Conservation (phyloP, 2,329 filamentous ascomycete genomes). For the Helminthosporium solani region DNA sequence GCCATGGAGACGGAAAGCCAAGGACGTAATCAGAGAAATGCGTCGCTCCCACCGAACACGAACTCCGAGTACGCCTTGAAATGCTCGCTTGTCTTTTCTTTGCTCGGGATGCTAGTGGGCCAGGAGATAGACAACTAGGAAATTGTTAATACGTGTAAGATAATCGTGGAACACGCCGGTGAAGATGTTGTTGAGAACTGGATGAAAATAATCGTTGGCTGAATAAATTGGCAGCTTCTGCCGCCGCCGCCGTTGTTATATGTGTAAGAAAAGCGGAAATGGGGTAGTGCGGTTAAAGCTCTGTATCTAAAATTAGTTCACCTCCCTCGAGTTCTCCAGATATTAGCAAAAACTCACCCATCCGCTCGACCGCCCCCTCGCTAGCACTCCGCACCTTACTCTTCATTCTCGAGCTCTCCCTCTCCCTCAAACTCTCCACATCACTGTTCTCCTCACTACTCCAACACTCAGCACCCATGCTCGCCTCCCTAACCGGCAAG, state of each 20-base stretch:
- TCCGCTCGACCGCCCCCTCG: constrained; percentile 54
- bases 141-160: not conserved
- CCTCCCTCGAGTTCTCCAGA: constrained; percentile 19
- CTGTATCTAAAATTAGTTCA: not conserved
- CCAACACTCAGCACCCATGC: constrained; percentile 33
- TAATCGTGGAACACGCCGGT: not conserved
- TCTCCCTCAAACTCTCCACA: constrained; percentile 34
- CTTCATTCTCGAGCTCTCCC: constrained; percentile 44
- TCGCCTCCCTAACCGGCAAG: constrained; percentile 30
- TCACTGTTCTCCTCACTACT: constrained; percentile 37
- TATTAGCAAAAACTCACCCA: constrained; percentile 46
- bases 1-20: constrained; percentile 4
- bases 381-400: constrained; percentile 54
- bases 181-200: not conserved
- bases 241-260: not conserved
- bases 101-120: constrained; percentile 2
- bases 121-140: not conserved
- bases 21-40: constrained; percentile 14
- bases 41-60: constrained; percentile 27
- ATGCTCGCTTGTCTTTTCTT: constrained; percentile 1
- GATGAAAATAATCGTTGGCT: not conserved
- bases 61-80: constrained; percentile 14
- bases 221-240: too few species aligned
- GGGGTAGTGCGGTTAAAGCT: not conserved
- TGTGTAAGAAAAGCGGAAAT: not conserved